These are phyloP conservation scores for Pistacia integerrima DNA, from an alignment of 345 rosid species.

Conservation along the genomic window DNA sequence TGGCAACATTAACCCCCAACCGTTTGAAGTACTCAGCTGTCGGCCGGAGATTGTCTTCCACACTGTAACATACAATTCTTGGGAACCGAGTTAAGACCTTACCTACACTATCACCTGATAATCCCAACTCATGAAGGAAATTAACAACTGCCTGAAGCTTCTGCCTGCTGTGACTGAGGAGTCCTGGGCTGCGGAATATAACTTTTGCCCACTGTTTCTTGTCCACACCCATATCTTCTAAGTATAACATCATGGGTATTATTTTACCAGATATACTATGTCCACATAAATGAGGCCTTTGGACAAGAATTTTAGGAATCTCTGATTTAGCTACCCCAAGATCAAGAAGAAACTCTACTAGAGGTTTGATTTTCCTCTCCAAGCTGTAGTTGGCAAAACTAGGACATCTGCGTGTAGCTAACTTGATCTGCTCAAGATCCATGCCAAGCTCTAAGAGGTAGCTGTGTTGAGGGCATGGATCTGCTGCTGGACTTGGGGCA, in stretches of 20 bases:
- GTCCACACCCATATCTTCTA: slow-evolving; percentile 67
- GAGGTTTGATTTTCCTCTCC: not conserved
- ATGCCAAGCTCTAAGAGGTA: not conserved
- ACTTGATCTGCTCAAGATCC: not conserved
- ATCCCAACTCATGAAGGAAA: slow-evolving; percentile 40
- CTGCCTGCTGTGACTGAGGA: slow-evolving; percentile 39
- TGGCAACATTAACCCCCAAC: too few relatives aligned
- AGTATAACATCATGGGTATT: slow-evolving; percentile 68
- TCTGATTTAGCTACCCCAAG: not conserved
- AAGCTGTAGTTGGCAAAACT: not conserved
- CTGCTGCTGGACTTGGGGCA: slow-evolving; percentile 23
- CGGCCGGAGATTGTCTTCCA: slow-evolving; percentile 36
- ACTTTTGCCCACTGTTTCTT: slow-evolving; percentile 40
- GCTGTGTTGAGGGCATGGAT: slow-evolving; percentile 35
- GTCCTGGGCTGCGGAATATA: slow-evolving; percentile 41
- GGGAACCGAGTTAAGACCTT: slow-evolving; percentile 45
- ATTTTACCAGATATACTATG: slow-evolving; percentile 66
- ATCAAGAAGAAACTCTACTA: not conserved
- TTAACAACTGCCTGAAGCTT: slow-evolving; percentile 31
- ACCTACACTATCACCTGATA: slow-evolving; percentile 40
- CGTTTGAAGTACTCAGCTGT: too few relatives aligned
- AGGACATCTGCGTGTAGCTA: not conserved
- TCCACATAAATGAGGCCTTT: slow-evolving; percentile 16
- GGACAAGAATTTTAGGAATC: not conserved
- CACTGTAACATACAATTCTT: slow-evolving; percentile 33